These are phyloP conservation scores for Linnemannia exigua DNA, from an alignment of 192 early-diverging fungal genomes.

Conservation along the genomic window DNA sequence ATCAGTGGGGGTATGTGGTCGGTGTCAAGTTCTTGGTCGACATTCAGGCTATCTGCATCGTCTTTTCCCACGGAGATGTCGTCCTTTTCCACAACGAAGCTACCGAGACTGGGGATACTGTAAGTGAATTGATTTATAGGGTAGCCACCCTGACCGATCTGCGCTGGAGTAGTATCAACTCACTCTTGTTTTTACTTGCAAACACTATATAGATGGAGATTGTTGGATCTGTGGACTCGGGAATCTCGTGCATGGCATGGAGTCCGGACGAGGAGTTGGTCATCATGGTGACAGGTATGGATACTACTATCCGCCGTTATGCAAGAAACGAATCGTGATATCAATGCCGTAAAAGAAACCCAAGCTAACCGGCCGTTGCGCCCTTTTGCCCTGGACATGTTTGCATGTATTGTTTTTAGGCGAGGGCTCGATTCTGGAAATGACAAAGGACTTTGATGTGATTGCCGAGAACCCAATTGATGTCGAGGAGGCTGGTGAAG, in stretches of 20 bases:
- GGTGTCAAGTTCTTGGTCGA: conserved; percentile 69
- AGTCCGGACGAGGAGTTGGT: conserved; percentile 93
- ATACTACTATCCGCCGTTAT: background rate
- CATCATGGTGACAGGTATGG: conserved; percentile 80
- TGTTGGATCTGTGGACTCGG: conserved; percentile 83
- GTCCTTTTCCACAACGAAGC: conserved; percentile 61
- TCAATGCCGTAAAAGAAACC: background rate
- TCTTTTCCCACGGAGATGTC: conserved; percentile 70
- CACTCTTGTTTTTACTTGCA: background rate
- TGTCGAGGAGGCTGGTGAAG: conserved; percentile 78
- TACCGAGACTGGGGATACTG: conserved; percentile 53
- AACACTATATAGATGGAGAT: conserved; percentile 63
- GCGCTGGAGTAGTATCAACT: background rate
- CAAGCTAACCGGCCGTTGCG: background rate
- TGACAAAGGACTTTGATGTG: conserved; percentile 96
- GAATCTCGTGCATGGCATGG: conserved; percentile 82
- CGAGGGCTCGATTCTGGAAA: conserved; percentile 77
- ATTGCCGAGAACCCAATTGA: conserved; percentile 85
- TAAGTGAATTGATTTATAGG: background rate
- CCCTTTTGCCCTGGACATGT: background rate
- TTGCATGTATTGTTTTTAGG: conserved; percentile 50
- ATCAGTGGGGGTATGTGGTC: conserved; percentile 56
- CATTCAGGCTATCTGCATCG: conserved; percentile 66
- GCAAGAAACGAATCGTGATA: background rate
- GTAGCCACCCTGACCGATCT: background rate